These are phyloP conservation scores for Ophiostoma tasmaniense DNA, from an alignment of 2,329 filamentous ascomycete genomes.

Conservation along the genomic window DNA sequence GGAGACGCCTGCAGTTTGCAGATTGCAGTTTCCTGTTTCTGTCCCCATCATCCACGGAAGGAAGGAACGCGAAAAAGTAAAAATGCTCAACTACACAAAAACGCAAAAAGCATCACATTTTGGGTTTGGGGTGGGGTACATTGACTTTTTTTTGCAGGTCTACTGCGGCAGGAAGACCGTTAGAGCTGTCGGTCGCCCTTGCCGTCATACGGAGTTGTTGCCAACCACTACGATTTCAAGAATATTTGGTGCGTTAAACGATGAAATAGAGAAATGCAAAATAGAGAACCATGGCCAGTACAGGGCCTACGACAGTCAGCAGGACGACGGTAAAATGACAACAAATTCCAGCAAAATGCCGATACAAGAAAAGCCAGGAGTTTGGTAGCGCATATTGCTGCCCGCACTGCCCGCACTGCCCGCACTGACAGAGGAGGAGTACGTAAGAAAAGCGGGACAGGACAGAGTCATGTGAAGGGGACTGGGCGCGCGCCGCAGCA, in stretches of 20 bases:
- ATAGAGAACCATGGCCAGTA: background rate
- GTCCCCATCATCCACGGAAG: constrained; percentile 3
- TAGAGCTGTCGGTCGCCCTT: background rate
- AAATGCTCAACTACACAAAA: background rate
- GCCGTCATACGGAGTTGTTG: background rate
- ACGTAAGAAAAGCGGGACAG: constrained; percentile 14
- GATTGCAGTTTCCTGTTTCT: background rate
- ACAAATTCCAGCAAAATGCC: background rate
- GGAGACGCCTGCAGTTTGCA: background rate
- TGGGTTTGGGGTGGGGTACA: constrained; percentile 1
- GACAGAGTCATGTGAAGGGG: constrained; percentile 10
- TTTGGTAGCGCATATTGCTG: background rate
- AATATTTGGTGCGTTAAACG: background rate
- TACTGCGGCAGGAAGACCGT: background rate
- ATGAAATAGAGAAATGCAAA: background rate
- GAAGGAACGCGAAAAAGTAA: background rate
- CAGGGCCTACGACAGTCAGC: background rate
- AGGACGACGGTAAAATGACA: background rate
- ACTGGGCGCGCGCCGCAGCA: background rate
- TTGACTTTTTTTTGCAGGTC: background rate
- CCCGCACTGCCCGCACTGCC: constrained; percentile 1
- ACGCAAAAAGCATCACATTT: background rate
- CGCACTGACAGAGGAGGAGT: constrained; percentile 7
- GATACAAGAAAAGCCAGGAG: background rate
- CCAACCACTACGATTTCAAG: background rate